Evolutionary conservation across 306 rosid species (phyloP), one percentile per base, ranked within the genome.

Genomic region (Quercus variabilis): DNA sequence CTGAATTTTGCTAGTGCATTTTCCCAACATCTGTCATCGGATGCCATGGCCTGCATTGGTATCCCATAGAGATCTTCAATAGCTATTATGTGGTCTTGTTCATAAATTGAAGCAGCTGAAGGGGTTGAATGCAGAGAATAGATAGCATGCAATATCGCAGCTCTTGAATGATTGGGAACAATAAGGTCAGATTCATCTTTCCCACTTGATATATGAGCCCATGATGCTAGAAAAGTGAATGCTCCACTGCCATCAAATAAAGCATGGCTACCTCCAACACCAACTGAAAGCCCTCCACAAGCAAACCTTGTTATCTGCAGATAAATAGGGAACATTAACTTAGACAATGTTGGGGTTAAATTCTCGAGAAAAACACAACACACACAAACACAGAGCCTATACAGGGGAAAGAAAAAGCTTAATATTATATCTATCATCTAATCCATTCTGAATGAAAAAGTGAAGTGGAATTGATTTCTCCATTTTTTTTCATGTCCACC

Each of bases 51-150:
- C 70, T 76, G 84, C 80, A 70, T 23, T 20, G 84, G 84, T 18
- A 81, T 57, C 31, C 73, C 80, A 59, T 81, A 81, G 20, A 75
- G 84, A 21, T 81, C 84, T 63, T 81, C 77, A 70, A 81, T 81
- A 13, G 80, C 80, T 4, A 2, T 70, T 19, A 81, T 21, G 12
- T 81, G 80, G n/a, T 60, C 55, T 76, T 81, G 84, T 51, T 81
- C 76, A 38, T 75, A 76, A 28, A 81, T 81, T 23, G 80, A 78
- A 58, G 63, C 20, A 59, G 25, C 4, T 5, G 26, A 2, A 28
- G 18, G 20, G 8, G 18, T 14, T 12, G 56, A 35, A 56, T 59
- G 13, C 3, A 46, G 20, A 56, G 81, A 57, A 77, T 17, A 17
- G 76, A 31, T 28, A 11, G 76, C 64, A 13, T 23, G 12, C 20